These are phyloP conservation scores for Cytospora paraplurivora DNA, from an alignment of 2,329 filamentous ascomycete species.

Conservation along the genomic window DNA sequence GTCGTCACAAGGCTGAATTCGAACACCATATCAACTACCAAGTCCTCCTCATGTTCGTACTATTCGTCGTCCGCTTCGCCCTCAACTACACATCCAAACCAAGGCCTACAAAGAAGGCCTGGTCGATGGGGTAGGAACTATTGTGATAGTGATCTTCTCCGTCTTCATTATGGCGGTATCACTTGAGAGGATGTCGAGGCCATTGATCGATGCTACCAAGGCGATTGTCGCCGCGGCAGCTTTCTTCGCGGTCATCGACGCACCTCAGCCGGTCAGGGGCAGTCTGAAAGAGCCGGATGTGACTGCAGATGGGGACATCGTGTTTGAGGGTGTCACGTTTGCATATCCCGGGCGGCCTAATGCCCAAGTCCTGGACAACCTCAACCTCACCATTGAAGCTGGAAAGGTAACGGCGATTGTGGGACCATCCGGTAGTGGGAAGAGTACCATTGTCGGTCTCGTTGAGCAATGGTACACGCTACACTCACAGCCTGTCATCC, in stretches of 20 bases:
- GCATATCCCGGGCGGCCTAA: constrained; percentile 69
- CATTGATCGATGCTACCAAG: constrained; percentile 60
- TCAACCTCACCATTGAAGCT: constrained; percentile 60
- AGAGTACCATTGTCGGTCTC: constrained; percentile 72
- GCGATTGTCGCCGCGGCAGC: constrained; percentile 60
- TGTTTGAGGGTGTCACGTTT: constrained; percentile 68
- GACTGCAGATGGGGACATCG: constrained; percentile 55
- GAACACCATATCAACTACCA: constrained; percentile 13
- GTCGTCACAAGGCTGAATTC: constrained; percentile 11
- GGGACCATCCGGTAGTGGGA: constrained; percentile 71
- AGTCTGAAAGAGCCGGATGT: constrained; percentile 52
- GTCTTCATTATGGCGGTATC: constrained; percentile 61
- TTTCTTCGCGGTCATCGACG: constrained; percentile 58
- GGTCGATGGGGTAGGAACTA: constrained; percentile 52
- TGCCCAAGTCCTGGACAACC: constrained; percentile 62
- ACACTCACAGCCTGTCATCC: constrained; percentile 53
- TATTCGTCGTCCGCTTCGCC: constrained; percentile 18
- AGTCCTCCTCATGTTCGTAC: constrained; percentile 19
- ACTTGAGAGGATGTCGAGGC: constrained; percentile 58
- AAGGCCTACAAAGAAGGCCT: constrained; percentile 51
- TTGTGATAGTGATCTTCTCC: constrained; percentile 61
- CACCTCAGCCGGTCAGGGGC: constrained; percentile 43
- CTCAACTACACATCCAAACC: constrained; percentile 39
- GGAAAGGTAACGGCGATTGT: constrained; percentile 75
- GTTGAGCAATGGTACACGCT: constrained; percentile 73